These are phyloP conservation scores for Stachybotrys chlorohalonatus DNA, from an alignment of 2,329 filamentous ascomycete genomes.

Conservation along the genomic window DNA sequence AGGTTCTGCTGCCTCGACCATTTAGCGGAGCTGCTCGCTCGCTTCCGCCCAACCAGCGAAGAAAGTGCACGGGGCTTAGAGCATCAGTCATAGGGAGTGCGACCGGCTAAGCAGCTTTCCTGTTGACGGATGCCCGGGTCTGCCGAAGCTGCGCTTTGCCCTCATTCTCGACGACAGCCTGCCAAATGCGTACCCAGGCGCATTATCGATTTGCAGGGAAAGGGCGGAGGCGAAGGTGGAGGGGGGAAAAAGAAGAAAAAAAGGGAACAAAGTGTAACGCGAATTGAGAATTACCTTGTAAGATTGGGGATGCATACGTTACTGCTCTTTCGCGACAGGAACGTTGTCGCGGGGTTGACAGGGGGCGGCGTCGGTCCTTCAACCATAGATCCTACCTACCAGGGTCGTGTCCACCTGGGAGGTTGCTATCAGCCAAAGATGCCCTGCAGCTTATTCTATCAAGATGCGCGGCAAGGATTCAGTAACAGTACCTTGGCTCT, in stretches of 20 bases:
- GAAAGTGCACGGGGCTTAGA: background rate
- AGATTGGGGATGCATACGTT: conserved; percentile 22
- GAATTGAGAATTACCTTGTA: conserved; percentile 15
- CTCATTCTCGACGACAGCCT: background rate
- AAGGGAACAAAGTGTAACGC: background rate
- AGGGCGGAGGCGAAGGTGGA: background rate
- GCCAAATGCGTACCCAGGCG: background rate
- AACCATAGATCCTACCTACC: conserved; percentile 4
- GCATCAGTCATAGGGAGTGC: background rate
- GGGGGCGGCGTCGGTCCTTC: conserved; percentile 3
- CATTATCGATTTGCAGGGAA: background rate
- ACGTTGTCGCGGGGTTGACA: conserved; percentile 5
- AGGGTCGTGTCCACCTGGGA: background rate
- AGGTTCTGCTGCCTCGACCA: background rate
- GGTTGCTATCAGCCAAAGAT: background rate
- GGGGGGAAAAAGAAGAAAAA: background rate
- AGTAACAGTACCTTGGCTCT: background rate
- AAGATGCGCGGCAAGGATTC: background rate
- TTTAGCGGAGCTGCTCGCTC: background rate
- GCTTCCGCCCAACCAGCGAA: background rate
- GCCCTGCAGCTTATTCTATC: background rate
- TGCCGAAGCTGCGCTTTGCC: background rate
- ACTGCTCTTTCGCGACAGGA: conserved; percentile 7
- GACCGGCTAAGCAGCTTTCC: background rate
- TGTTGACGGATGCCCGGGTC: background rate